These are phyloP conservation scores for Leptographium radiaticola DNA, from an alignment of 2,329 filamentous ascomycete species.

Conservation along the genomic window DNA sequence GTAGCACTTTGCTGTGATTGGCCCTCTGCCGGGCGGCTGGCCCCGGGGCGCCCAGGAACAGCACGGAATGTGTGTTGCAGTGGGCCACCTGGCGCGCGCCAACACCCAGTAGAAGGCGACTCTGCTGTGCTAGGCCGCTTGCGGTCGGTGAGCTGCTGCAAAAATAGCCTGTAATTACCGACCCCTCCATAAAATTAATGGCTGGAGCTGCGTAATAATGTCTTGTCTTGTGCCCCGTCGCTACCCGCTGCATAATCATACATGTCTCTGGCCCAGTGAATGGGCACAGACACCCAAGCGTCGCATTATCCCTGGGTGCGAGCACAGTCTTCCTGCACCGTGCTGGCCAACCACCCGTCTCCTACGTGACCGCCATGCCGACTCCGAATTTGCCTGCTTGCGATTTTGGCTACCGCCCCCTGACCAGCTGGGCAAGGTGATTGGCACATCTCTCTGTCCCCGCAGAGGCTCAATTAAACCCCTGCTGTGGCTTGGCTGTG, in stretches of 20 bases:
- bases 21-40: background rate
- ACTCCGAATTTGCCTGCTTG: too few species aligned
- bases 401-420: background rate
- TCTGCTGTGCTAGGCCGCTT: background rate
- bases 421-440: background rate
- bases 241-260: background rate
- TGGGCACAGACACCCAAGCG: too few species aligned
- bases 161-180: slow-evolving; percentile 1
- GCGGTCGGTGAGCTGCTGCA: background rate
- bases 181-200: background rate
- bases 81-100: background rate
- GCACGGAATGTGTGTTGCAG: background rate
- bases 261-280: too few species aligned
- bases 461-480: slow-evolving; percentile 2
- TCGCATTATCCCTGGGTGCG: background rate
- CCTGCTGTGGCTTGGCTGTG: background rate
- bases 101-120: background rate
- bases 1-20: background rate
- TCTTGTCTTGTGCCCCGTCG: too few species aligned
- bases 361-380: too few species aligned
- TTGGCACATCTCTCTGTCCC: background rate
- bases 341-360: background rate
- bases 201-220: too few species aligned
- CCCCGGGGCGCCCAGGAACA: slow-evolving; percentile 1
- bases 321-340: background rate